Base-by-base conservation (phyloP, 2,329 filamentous ascomycete species). In the Cladosporium halotolerans region DNA sequence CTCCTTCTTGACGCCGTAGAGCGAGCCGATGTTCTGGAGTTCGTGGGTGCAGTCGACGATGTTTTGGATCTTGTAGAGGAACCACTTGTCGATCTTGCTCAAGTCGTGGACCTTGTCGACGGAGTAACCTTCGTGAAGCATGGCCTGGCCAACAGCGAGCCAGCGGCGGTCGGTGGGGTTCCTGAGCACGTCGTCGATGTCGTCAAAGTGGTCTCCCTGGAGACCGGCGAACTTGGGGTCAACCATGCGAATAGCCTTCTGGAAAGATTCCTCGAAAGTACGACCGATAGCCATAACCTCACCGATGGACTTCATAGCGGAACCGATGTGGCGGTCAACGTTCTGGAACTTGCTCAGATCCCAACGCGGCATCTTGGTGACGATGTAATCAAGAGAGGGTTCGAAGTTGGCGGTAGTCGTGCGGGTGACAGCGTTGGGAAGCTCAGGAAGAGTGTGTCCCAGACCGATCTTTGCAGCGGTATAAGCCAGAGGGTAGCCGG, bases 41-140 rank as follows among this genome's bases (percentile, higher is more conserved):
- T 95, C 88, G 61, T 83, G 83, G 56, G 87, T 89, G 76, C 87
- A 91, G 72, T 97, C 83, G 49, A 96, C 93, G 65, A 99, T 88
- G 77, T 97, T 97, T 76, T 96, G 85, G 48, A 99, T 83, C 81
- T 99, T 97, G 83, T 96, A 83, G 64, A 99, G 76, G 80, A 99
- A 99, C 93, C 93, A 97, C 75, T 95, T 96, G 77, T 97, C 93
- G 66, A 99, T 99, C 80, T 96, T 96, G 75, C 88, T 95, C 63
- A 99, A 77, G 6, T 96, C 89, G 69, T 97, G 90, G 13, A 99
- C 80, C 70, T 81, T 84, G 60, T 99, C 92, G 44, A 96, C 90
- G 1, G 88, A 83, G 78, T 99, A 99, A 72, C 87, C 86, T 75
- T 96, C 90, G 77, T 97, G 90, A 61, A 96, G 83, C 89, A 99